These are phyloP conservation scores for Sclerotinia trifoliorum DNA, from an alignment of 2,329 filamentous ascomycete genomes.

Conservation along the genomic window DNA sequence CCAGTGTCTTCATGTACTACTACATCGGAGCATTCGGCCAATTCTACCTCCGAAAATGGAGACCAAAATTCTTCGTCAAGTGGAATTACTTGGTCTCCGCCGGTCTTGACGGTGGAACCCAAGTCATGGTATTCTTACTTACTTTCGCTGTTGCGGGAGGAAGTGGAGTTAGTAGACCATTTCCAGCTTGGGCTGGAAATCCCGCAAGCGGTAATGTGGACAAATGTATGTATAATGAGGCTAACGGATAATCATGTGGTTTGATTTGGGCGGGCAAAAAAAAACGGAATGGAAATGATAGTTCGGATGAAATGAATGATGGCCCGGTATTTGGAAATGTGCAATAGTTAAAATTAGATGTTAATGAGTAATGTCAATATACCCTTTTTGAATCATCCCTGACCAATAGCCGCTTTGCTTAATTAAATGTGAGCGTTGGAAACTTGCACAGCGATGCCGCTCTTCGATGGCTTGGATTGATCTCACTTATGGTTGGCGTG, in stretches of 20 bases:
- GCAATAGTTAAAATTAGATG: not conserved
- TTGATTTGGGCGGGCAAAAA: no score
- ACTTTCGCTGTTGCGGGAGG: conserved; percentile 55
- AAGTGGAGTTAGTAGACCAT: conserved; percentile 32
- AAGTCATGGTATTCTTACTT: conserved; percentile 65
- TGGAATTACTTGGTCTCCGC: conserved; percentile 77
- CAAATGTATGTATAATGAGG: conserved; percentile 30
- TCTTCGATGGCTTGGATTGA: not conserved
- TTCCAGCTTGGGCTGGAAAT: conserved; percentile 34
- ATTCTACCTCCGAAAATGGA: conserved; percentile 60
- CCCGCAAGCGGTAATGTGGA: conserved; percentile 28
- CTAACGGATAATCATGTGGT: conserved; percentile 21
- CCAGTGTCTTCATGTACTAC: conserved; percentile 70
- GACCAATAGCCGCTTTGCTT: not conserved
- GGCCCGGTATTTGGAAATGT: no score
- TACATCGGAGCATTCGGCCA: conserved; percentile 67
- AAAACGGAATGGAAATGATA: not conserved
- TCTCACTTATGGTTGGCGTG: not conserved
- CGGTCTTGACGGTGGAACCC: conserved; percentile 67
- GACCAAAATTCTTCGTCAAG: conserved; percentile 65
- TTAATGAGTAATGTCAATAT: not conserved
- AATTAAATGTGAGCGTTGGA: not conserved
- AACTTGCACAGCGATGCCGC: not conserved
- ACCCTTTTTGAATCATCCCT: not conserved
- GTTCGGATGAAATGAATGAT: not conserved